phyloP scores from a whole-genome alignment of 106 monocot species.

The Platanthera zijinensis region DNA sequence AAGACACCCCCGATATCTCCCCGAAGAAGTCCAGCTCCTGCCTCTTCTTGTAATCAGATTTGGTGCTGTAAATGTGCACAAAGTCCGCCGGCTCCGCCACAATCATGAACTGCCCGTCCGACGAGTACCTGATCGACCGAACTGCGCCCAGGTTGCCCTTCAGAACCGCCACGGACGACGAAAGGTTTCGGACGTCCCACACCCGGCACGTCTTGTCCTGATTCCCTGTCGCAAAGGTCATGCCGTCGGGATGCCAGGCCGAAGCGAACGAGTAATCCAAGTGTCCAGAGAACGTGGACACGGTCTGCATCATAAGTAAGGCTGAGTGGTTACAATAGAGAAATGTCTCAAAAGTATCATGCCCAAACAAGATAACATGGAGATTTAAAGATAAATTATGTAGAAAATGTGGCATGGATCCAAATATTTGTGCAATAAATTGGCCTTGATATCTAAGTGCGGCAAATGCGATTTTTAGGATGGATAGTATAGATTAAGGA shows the following conservation, averaged over 20 bases:
- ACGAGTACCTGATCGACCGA: conserved; percentile 56
- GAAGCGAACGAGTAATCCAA: conserved; percentile 72
- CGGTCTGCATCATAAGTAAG: conserved; percentile 12
- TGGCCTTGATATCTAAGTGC: too few species aligned
- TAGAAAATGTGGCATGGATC: too few species aligned
- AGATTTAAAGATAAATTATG: too few species aligned
- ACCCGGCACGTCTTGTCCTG: conserved; percentile 68
- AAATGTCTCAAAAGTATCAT: too few species aligned
- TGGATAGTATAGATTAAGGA: too few species aligned
- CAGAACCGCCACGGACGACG: conserved; percentile 35
- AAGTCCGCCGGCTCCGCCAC: conserved; percentile 75
- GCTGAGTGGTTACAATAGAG: too few species aligned
- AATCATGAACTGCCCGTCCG: conserved; percentile 60
- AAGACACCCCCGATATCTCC: conserved; percentile 61
- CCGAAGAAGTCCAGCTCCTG: conserved; percentile 83
- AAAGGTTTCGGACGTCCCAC: conserved; percentile 66
- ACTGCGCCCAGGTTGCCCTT: conserved; percentile 64
- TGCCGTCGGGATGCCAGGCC: conserved; percentile 54
- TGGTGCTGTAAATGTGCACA: conserved; percentile 50
- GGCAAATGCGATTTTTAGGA: too few species aligned
- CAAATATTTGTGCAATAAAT: too few species aligned
- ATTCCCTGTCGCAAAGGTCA: conserved; percentile 60
- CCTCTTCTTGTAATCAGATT: conserved; percentile 38
- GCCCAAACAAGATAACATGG: too few species aligned
- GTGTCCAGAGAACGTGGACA: conserved; percentile 33